Base-by-base conservation (phyloP, 441 rosid species). In the Dalechampia spathulata region DNA sequence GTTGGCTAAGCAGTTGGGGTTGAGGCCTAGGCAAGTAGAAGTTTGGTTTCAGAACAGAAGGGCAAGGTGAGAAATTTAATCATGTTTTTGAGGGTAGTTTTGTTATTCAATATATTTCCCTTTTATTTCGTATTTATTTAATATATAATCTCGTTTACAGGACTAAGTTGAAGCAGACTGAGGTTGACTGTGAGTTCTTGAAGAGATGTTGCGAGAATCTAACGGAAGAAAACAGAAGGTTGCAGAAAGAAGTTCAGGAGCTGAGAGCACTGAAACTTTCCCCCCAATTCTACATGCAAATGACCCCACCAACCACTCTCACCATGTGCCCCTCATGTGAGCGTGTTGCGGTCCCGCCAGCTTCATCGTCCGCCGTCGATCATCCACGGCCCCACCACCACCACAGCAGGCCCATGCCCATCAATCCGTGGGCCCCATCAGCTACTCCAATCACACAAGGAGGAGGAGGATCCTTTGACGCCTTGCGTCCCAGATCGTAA, bases 11-110 rank as follows among this genome's bases (percentile, higher is more conserved):
- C 93, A 87, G 72, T 73, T 93, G 52, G 93, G 97, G 9, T 77
- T 93, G 55, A 71, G 84, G 48, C 78, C 97, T 0, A 75, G 99
- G 61, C 99, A 93, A 63, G 95, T 93, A 44, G 99, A 93, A 72
- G 99, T 93, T 46, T 93, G 99, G 99, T 93, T 93, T 72, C 99
- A 93, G 67, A 93, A 93, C 83, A 72, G 99, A 63, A 75, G 99
- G 76, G 99, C 99, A 49, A 87, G 97, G 99, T 89, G 55, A 74
- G 84, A 44, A 2, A 51, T 37, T 50, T 27, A n/a, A 3, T 21
- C 0, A 30, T 30, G 0, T 14, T 5, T 48, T 10, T 42, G 5
- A 56, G 46, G 65, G 43, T 63, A 20, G 5, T 37, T 59, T 27
- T 1, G 57, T 19, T 5, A 49, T 11, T 15, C 21, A 0, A 0